These are phyloP conservation scores for Berkeleyomyces rouxiae DNA, from an alignment of 2,329 filamentous ascomycete species.

Conservation along the genomic window DNA sequence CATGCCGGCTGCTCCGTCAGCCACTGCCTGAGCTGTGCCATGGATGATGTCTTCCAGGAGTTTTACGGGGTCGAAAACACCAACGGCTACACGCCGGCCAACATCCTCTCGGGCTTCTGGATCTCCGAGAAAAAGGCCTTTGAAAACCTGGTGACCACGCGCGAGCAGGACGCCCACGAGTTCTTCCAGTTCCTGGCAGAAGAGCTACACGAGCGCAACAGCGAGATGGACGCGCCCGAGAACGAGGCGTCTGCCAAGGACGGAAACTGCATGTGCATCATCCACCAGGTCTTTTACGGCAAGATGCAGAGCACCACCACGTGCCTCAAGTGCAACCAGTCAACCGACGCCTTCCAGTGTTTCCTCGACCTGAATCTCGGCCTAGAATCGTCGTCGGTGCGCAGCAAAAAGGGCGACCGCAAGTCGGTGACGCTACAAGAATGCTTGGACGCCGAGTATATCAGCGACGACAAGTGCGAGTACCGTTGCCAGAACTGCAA, in stretches of 20 bases:
- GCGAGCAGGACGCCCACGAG: constrained; percentile 92
- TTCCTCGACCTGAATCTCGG: constrained; percentile 84
- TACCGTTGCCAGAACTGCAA: constrained; percentile 76
- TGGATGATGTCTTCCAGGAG: constrained; percentile 59
- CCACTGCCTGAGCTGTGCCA: constrained; percentile 51
- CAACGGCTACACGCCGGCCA: constrained; percentile 78
- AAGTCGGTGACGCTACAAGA: constrained; percentile 41
- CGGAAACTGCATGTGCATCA: constrained; percentile 67
- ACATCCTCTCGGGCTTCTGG: constrained; percentile 81
- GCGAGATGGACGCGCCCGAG: constrained; percentile 36
- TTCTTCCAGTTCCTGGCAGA: constrained; percentile 94
- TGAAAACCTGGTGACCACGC: constrained; percentile 69
- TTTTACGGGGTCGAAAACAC: constrained; percentile 60
- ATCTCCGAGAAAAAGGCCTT: constrained; percentile 60
- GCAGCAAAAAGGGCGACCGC: constrained; percentile 33
- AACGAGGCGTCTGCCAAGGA: constrained; percentile 41
- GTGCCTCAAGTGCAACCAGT: constrained; percentile 71
- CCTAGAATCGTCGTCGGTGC: constrained; percentile 59
- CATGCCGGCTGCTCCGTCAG: constrained; percentile 54
- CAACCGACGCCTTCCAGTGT: constrained; percentile 68
- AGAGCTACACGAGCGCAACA: constrained; percentile 71
- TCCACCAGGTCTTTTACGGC: constrained; percentile 89
- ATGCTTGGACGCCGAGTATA: constrained; percentile 75
- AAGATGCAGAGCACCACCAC: constrained; percentile 82
- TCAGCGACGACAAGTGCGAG: constrained; percentile 71